phyloP scores from a whole-genome alignment of 2,329 filamentous ascomycete genomes.

The Sclerotinia spermophila region DNA sequence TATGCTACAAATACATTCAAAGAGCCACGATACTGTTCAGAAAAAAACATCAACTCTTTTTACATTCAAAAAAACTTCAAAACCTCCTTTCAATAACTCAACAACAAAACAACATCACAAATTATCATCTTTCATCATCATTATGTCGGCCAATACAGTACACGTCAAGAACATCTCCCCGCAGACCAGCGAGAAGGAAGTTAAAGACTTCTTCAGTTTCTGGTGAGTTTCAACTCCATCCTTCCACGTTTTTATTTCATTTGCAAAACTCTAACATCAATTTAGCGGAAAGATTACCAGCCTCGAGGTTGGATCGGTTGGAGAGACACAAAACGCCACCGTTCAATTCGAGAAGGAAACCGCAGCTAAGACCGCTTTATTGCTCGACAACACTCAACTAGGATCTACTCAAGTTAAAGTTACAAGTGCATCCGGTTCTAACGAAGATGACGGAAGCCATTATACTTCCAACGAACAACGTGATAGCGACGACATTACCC shows the following conservation, averaged over 20 bases:
- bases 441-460: slow-evolving; percentile 55
- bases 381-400: slow-evolving; percentile 95
- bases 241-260: background rate
- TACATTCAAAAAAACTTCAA: background rate
- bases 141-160: slow-evolving; percentile 54
- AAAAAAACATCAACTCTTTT: background rate
- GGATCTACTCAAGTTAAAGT: slow-evolving; percentile 80
- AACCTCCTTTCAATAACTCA: background rate
- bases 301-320: slow-evolving; percentile 67
- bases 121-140: background rate
- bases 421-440: slow-evolving; percentile 60
- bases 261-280: slow-evolving; percentile 25
- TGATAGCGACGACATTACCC: slow-evolving; percentile 68
- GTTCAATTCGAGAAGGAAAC: slow-evolving; percentile 97
- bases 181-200: slow-evolving; percentile 81
- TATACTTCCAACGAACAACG: slow-evolving; percentile 53
- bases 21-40: background rate
- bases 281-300: slow-evolving; percentile 83
- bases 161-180: slow-evolving; percentile 85
- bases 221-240: slow-evolving; percentile 53
- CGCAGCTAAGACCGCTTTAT: slow-evolving; percentile 91
- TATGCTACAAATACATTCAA: slow-evolving; percentile 11
- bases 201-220: slow-evolving; percentile 97
- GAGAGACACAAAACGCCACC: slow-evolving; percentile 75
- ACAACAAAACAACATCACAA: background rate